Percentiles rank a stretch among this genome's conserved stretches.
These are phyloP conservation scores for Strobilomyces echinocephalus DNA, from an alignment of 768 basidiomycete species.

Conservation along the genomic window DNA sequence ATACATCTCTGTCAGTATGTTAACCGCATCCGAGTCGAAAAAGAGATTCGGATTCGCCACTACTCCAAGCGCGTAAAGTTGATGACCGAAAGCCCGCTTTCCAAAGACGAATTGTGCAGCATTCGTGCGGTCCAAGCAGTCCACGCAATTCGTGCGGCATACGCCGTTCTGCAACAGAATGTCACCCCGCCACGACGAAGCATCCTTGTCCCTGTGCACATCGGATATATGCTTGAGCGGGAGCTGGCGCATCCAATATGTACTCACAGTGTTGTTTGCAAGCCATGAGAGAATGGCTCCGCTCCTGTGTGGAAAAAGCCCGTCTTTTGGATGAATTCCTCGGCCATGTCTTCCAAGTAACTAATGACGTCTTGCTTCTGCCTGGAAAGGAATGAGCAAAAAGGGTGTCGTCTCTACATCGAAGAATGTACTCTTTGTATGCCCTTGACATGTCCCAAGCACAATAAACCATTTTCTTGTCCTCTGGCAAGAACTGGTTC, in stretches of 20 bases:
- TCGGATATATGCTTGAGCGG: neutral
- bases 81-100: conserved; percentile 90
- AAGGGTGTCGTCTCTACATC: neutral
- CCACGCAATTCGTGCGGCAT: conserved; percentile 92
- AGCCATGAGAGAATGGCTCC: conserved; percentile 72
- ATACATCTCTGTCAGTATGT: conserved; percentile 98
- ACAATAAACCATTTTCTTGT: conserved; percentile 83
- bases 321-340: conserved; percentile 87
- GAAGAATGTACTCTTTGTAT: conserved; percentile 76
- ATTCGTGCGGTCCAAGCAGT: conserved; percentile 95
- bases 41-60: conserved; percentile 79
- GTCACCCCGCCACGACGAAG: conserved; percentile 47
- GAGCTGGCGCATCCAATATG: neutral
- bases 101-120: conserved; percentile 97
- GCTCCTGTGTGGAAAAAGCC: conserved; percentile 94
- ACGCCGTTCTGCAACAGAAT: conserved; percentile 90
- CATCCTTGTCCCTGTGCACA: conserved; percentile 26
- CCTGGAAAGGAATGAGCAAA: conserved; percentile 36
- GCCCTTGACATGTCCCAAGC: conserved; percentile 97
- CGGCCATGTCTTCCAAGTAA: conserved; percentile 90
- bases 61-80: conserved; percentile 90
- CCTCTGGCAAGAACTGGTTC: conserved; percentile 89
- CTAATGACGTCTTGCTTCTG: conserved; percentile 95
- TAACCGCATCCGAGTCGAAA: conserved; percentile 92
- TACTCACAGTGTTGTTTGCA: conserved; percentile 41